These are phyloP conservation scores for Auriscalpium vulgare DNA, from an alignment of 768 basidiomycete genomes.

Conservation along the genomic window DNA sequence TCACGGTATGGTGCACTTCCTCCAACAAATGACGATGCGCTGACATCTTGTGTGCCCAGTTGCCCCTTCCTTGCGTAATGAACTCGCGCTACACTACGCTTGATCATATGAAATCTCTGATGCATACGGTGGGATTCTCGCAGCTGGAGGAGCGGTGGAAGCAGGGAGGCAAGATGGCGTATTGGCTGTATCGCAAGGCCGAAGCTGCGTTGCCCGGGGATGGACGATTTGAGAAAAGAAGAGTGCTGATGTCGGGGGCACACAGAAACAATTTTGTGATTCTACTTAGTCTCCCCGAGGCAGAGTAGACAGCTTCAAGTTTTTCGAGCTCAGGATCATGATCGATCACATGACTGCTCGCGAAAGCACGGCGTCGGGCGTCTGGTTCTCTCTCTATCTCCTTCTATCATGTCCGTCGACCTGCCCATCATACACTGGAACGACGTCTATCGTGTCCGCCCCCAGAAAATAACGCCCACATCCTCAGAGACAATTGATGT, in stretches of 20 bases:
- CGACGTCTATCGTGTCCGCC: constrained; percentile 75
- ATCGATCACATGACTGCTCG: background rate
- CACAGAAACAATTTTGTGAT: constrained; percentile 77
- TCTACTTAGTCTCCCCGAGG: constrained; percentile 19
- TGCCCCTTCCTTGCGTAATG: constrained; percentile 75
- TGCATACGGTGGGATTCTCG: constrained; percentile 57
- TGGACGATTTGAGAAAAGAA: constrained; percentile 43
- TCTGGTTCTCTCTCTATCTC: background rate
- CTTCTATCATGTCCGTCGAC: constrained; percentile 23
- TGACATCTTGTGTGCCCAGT: constrained; percentile 32
- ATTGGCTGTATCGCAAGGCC: constrained; percentile 69
- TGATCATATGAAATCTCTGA: constrained; percentile 46
- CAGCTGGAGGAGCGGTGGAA: constrained; percentile 55
- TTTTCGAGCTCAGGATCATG: too few species aligned
- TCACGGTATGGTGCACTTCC: constrained; percentile 37
- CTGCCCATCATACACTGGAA: constrained; percentile 63
- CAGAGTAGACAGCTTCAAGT: background rate
- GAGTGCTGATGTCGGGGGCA: constrained; percentile 48
- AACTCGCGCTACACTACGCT: constrained; percentile 81
- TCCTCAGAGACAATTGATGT: constrained; percentile 70
- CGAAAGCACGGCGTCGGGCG: background rate
- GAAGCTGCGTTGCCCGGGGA: constrained; percentile 8
- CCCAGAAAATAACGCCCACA: constrained; percentile 54
- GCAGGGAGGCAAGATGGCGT: constrained; percentile 74
- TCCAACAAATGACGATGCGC: background rate